Base-by-base conservation (phyloP, 805 yeast genomes). In the Hanseniaspora nectarophila region DNA sequence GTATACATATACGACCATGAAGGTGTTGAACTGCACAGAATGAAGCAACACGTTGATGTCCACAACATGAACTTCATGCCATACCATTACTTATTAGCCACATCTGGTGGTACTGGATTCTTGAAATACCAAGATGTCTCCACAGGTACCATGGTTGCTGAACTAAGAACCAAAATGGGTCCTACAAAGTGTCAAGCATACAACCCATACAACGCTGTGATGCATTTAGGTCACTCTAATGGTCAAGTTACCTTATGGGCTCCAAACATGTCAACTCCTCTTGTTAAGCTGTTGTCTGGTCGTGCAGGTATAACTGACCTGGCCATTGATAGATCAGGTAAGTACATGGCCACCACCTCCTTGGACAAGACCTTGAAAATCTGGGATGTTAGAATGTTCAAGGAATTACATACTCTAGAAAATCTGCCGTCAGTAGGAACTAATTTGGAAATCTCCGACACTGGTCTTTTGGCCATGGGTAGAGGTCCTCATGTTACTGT, bases 401-500 rank as follows among this genome's bases (percentile, higher is more conserved):
- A 80, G 66, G 87, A 81, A 61, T 60, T 86, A 31, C 90, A 85
- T 60, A 68, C 68, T 9, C 61, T 74, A 18, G 71, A 72, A 38
- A 73, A 85, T 2, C 63, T 78, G 5, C 96, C 95, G 20, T 85
- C 95, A 0, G 96, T 95, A 1, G 95, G 95, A 0, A 71, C 80
- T 13, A 75, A 86, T 20, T 68, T 88, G 18, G 80, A 80, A 58
- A 80, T 89, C 35, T 87, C 96, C 1, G 97, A 90, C 65, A 75
- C 85, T 1, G 97, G 96, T 1, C 70, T 92, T 20, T 66, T 92
- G 32, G 79, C 92, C 0, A 87, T 86, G n/a, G 83, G 94, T 3
- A 86, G 96, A 86, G 97, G 97, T 7, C 89, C 97, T 0, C 96
- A 89, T 67, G 82, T 90, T 3, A 86, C 94, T 1, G 73, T 92